phyloP scores from a whole-genome alignment of 2,329 filamentous ascomycete genomes.

The Calonectria crousiana region DNA sequence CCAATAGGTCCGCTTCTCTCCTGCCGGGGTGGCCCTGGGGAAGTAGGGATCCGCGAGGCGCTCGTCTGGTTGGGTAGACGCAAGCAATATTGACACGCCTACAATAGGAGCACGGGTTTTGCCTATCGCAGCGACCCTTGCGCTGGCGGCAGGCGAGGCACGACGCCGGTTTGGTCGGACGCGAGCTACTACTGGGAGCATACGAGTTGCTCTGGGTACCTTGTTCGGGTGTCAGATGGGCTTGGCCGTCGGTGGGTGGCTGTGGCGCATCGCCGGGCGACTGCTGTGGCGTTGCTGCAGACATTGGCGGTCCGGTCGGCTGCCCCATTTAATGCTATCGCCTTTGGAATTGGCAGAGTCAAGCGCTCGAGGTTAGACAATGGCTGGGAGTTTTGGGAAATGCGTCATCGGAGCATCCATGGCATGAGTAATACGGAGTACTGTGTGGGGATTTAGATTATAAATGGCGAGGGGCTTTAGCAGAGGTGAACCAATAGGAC shows the following conservation, averaged over 20 bases:
- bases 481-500: background rate
- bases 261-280: background rate
- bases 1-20: background rate
- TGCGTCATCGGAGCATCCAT: background rate
- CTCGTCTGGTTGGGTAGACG: constrained; percentile 2
- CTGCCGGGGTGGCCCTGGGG: background rate
- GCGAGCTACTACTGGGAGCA: background rate
- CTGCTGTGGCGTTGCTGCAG: background rate
- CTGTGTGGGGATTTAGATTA: background rate
- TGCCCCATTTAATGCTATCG: background rate
- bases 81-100: background rate
- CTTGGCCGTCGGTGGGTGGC: background rate
- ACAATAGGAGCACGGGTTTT: background rate
- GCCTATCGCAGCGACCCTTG: constrained; percentile 1
- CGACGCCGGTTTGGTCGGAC: background rate
- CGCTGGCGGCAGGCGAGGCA: background rate
- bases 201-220: background rate
- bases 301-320: background rate
- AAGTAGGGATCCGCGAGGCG: background rate
- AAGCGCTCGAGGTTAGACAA: background rate
- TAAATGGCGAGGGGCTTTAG: background rate
- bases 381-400: background rate
- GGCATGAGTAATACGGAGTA: background rate
- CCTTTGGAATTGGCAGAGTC: background rate
- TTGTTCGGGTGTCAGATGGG: background rate